Evolutionary conservation across 257 asterid species (phyloP), one percentile per base, ranked within the genome.

Genomic region (Forsythia viridissima): DNA sequence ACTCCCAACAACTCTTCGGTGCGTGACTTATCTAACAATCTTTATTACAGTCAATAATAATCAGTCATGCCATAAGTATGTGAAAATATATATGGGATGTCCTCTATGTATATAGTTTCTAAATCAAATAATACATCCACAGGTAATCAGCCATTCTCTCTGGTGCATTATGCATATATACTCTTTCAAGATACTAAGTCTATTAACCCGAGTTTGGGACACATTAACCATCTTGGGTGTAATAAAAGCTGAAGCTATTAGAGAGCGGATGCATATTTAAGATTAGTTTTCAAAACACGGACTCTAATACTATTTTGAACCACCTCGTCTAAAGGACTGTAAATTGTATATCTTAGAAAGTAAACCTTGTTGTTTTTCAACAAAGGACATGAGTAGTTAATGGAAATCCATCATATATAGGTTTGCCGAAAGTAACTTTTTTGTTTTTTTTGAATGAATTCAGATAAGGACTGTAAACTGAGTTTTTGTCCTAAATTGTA

Each of bases 1-100:
- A 90, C 91, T 73, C 72, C 94, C 91, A 90, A 84, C 90, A 81
- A 87, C 91, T 84, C 83, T 34, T 52, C 36, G 72, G 69, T 74
- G 72, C 80, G 80, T 77, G 84, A 84, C 85, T 79, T 37, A 40
- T 16, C n/a, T 46, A 65, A 76, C 43, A 77, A 48, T 70, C 71
- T 76, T 63, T 48, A 67, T 59, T 71, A 41, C 43, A 72, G n/a
- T 52, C 43, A 46, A 34, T 41, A 65, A 2, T 24, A 63, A 2
- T 55, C 20, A 59, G 2, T 70, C 77, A 73, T 30, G 68, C 78
- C 41, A 63, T 18, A 71, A 48, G 81, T 52, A 73, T 77, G 73
- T 42, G 15, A 20, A 61, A 21, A 10, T 24, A 21, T 21, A 61
- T 21, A 7, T 2, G 8, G 1, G 24, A 5, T 30, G 34, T 30